Conservation (phyloP, 495 filamentous ascomycete species). For the Penicillium malachiteum region DNA sequence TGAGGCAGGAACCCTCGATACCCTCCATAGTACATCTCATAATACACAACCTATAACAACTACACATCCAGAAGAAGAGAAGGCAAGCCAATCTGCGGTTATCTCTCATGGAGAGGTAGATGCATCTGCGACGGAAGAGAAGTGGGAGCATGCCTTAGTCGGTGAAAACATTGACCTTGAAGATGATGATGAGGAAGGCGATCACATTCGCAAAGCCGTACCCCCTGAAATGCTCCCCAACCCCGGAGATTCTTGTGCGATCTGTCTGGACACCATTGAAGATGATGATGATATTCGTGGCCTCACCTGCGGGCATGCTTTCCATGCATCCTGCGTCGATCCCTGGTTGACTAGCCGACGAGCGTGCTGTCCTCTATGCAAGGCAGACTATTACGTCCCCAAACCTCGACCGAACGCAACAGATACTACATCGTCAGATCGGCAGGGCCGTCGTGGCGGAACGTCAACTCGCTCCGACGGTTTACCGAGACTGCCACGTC, state of each 20-base stretch:
- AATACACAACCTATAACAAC: constrained; percentile 2
- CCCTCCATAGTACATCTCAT: constrained; percentile 15
- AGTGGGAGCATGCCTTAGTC: constrained; percentile 19
- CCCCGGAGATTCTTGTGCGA: constrained; percentile 94
- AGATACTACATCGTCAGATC: constrained; percentile 17
- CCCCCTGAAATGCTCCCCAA: constrained; percentile 78
- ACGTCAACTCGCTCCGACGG: constrained; percentile 10
- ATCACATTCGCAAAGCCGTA: constrained; percentile 79
- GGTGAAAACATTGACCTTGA: constrained; percentile 34
- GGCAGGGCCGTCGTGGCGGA: constrained; percentile 14
- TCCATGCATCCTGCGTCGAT: constrained; percentile 91
- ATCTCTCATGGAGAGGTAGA: neutral
- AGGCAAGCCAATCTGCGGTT: neutral
- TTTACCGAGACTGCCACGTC: constrained; percentile 19
- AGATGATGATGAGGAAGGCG: constrained; percentile 77
- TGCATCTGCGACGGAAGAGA: constrained; percentile 10
- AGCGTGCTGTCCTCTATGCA: constrained; percentile 96
- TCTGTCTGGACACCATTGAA: constrained; percentile 90
- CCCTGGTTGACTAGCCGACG: constrained; percentile 92
- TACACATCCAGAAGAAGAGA: constrained; percentile 20
- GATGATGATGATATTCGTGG: constrained; percentile 95
- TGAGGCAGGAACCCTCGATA: constrained; percentile 14
- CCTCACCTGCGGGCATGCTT: constrained; percentile 91
- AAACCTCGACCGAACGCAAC: constrained; percentile 60
- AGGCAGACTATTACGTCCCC: constrained; percentile 91